Evolutionary conservation across 2,329 filamentous ascomycete species (phyloP).

Genomic region (Teratosphaeriaceae sp.): DNA sequence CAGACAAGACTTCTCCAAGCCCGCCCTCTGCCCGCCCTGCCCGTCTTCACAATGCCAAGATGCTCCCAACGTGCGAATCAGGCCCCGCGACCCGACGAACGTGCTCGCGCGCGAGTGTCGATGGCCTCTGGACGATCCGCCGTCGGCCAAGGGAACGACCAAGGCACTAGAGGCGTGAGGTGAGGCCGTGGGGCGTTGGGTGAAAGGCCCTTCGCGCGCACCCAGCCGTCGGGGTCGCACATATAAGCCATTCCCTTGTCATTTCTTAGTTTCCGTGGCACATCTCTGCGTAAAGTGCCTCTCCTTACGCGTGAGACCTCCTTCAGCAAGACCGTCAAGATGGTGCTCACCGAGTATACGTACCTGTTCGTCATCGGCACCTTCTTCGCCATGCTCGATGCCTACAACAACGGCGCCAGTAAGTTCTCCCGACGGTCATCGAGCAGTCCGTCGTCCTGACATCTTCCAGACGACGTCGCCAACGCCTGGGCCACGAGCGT

Average conservation of each 20-base stretch:
- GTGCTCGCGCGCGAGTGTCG: not conserved
- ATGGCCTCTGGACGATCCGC: not conserved
- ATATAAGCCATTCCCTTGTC: not conserved
- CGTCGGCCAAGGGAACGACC: not conserved
- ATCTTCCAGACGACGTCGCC: slow-evolving; percentile 42
- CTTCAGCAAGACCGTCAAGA: slow-evolving; percentile 19
- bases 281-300: not conserved
- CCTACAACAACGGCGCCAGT: slow-evolving; percentile 57
- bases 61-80: not conserved
- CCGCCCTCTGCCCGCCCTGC: not conserved
- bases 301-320: not conserved
- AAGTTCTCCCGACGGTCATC: slow-evolving; percentile 3
- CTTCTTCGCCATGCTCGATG: slow-evolving; percentile 60
- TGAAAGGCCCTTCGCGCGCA: not conserved
- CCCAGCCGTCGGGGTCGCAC: not conserved
- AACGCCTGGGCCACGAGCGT: slow-evolving; percentile 50
- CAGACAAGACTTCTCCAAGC: not conserved
- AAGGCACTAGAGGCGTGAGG: not conserved
- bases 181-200: not conserved
- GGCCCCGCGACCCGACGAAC: not conserved
- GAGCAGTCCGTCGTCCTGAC: slow-evolving; percentile 1
- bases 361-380: slow-evolving; percentile 59
- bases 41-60: not conserved
- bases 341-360: slow-evolving; percentile 48
- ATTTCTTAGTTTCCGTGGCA: not conserved